A percentile compares a stretch with the other conserved stretches of the same genome.
Evolutionary conservation across 495 filamentous ascomycete genomes (phyloP).

Genomic region (Penicillium tannophilum): DNA sequence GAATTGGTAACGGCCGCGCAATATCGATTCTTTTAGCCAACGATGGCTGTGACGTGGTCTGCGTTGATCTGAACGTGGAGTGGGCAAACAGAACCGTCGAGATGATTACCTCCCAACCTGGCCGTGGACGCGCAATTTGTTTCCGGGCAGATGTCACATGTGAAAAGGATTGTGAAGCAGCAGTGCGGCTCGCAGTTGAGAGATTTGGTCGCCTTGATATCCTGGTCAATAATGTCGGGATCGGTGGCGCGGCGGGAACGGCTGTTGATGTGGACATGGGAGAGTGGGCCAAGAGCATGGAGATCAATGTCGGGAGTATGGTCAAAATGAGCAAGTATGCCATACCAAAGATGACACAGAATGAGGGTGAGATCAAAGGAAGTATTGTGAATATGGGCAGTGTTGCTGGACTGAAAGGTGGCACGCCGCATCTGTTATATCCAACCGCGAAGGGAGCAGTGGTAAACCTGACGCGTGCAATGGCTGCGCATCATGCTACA

Average conservation of each 20-base stretch:
- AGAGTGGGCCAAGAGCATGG: constrained; percentile 53
- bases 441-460: constrained; percentile 63
- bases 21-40: constrained; percentile 58
- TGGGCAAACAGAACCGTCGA: constrained; percentile 51
- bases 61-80: constrained; percentile 50
- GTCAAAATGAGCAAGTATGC: constrained; percentile 57
- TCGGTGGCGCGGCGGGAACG: constrained; percentile 53
- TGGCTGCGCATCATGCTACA: constrained; percentile 58
- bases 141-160: constrained; percentile 52
- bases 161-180: constrained; percentile 44
- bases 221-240: constrained; percentile 59
- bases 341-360: constrained; percentile 55
- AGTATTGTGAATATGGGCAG: constrained; percentile 60
- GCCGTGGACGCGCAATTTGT: constrained; percentile 36
- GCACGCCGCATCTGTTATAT: constrained; percentile 61
- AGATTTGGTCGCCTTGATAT: constrained; percentile 56
- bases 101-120: constrained; percentile 42
- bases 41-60: constrained; percentile 56
- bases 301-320: constrained; percentile 62
- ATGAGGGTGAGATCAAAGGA: constrained; percentile 40
- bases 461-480: constrained; percentile 59
- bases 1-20: constrained; percentile 62
- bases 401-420: constrained; percentile 58
- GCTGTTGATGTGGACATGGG: constrained; percentile 57
- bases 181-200: constrained; percentile 40